A percentile compares a stretch with the other conserved stretches of the same genome.
Evolutionary conservation across 2,329 filamentous ascomycete genomes (phyloP).

Genomic region (Zasmidium cellare): DNA sequence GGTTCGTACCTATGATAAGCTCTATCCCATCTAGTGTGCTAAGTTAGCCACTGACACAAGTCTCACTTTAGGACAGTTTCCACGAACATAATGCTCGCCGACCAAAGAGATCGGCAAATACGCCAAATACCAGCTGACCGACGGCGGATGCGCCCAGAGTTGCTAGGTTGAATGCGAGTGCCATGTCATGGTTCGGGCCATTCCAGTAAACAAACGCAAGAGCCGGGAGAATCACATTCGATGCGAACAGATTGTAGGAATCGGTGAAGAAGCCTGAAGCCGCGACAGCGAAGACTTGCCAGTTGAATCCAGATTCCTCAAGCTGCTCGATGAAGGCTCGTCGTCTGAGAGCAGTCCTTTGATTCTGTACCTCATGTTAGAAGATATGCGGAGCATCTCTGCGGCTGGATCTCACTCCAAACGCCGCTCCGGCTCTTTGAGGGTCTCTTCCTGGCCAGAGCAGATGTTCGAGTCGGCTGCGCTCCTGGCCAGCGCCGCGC

Average conservation of each 20-base stretch:
- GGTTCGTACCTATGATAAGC: constrained; percentile 32
- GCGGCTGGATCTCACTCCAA: neutral
- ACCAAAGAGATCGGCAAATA: constrained; percentile 40
- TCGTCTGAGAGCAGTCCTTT: neutral
- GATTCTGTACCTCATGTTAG: constrained; percentile 1
- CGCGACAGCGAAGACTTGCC: constrained; percentile 28
- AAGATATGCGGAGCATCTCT: neutral
- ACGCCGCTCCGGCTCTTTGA: constrained; percentile 10
- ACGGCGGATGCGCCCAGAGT: constrained; percentile 42
- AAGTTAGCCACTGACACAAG: too few species aligned
- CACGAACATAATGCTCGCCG: constrained; percentile 36
- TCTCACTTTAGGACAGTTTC: too few species aligned
- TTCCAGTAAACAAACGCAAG: constrained; percentile 41
- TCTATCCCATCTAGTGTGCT: constrained; percentile 35
- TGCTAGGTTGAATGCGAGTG: constrained; percentile 39
- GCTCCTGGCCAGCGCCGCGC: too few species aligned
- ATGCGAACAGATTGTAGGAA: constrained; percentile 40
- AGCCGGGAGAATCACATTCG: constrained; percentile 43
- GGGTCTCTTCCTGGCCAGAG: constrained; percentile 15
- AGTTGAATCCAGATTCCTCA: constrained; percentile 20
- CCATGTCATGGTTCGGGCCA: constrained; percentile 20
- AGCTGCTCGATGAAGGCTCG: constrained; percentile 11
- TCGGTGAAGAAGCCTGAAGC: constrained; percentile 43
- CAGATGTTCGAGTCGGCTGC: neutral
- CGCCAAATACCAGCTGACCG: constrained; percentile 40